phyloP scores from a whole-genome alignment of 192 early-diverging fungal species.

The Umbelopsis sp. region DNA sequence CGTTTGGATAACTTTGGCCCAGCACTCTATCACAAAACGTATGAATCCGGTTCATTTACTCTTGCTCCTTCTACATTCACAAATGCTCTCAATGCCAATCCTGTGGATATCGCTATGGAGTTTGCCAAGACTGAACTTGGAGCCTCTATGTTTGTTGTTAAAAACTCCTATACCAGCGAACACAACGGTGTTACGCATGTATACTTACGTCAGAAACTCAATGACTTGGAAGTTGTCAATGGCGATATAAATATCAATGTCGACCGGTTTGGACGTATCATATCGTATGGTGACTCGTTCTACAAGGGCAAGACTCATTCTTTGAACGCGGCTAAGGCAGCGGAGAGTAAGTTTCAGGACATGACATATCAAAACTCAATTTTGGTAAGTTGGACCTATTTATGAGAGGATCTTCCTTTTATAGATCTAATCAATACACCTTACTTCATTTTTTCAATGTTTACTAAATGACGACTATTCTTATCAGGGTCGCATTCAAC shows the following conservation, averaged over 20 bases:
- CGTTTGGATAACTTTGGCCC: constrained; percentile 13
- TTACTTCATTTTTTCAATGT: background rate
- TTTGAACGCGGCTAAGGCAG: background rate
- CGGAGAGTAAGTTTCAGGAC: constrained; percentile 9
- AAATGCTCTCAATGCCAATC: constrained; percentile 16
- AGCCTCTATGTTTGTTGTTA: constrained; percentile 53
- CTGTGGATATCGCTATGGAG: constrained; percentile 45
- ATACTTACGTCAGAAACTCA: constrained; percentile 71
- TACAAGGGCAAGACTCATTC: constrained; percentile 21
- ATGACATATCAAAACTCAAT: constrained; percentile 20
- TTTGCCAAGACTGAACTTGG: constrained; percentile 49
- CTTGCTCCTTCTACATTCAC: constrained; percentile 1
- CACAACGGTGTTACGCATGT: constrained; percentile 85
- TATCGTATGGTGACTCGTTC: constrained; percentile 80
- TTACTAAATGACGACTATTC: background rate
- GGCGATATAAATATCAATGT: constrained; percentile 87
- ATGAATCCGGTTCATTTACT: constrained; percentile 1
- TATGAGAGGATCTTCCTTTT: constrained; percentile 15
- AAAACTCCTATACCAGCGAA: constrained; percentile 68
- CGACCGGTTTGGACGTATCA: constrained; percentile 59
- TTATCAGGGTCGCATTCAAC: constrained; percentile 20
- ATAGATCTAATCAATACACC: background rate
- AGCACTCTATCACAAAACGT: background rate
- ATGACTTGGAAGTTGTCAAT: constrained; percentile 77
- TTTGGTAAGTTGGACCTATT: background rate